Evolutionary conservation across 2,329 filamentous ascomycete genomes (phyloP).

Genomic region (Ophiosphaerella korrae): DNA sequence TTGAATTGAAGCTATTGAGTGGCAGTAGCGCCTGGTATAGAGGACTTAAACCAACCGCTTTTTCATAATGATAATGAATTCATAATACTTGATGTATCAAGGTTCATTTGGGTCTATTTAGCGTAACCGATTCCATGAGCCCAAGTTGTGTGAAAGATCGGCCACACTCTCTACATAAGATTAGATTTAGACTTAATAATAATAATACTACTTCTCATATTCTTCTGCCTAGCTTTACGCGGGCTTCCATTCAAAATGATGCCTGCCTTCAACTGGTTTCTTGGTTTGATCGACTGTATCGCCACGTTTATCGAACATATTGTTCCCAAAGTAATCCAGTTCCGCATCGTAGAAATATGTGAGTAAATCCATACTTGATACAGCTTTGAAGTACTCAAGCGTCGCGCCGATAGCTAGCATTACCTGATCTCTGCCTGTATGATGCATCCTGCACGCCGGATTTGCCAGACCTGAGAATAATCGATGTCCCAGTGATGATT

Average conservation of each 20-base stretch:
- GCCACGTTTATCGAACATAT: constrained; percentile 66
- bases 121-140: too few species aligned
- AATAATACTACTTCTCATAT: constrained; percentile 22
- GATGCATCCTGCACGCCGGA: constrained; percentile 74
- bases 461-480: constrained; percentile 59
- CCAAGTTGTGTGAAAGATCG: too few species aligned
- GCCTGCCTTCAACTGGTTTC: constrained; percentile 60
- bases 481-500: constrained; percentile 65
- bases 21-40: too few species aligned
- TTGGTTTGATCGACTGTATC: constrained; percentile 55
- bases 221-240: constrained; percentile 35
- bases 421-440: constrained; percentile 68
- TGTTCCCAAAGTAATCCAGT: constrained; percentile 72
- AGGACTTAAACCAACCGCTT: too few species aligned
- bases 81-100: too few species aligned
- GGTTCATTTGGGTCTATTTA: too few species aligned
- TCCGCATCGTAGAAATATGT: constrained; percentile 74
- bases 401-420: constrained; percentile 65
- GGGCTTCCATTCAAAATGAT: constrained; percentile 68
- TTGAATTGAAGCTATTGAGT: constrained; percentile 4
- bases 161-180: too few species aligned
- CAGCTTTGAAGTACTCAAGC: constrained; percentile 71
- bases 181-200: constrained; percentile 4
- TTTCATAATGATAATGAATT: too few species aligned
- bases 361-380: constrained; percentile 63